Evolutionary conservation across 2,329 filamentous ascomycete species (phyloP), one percentile per base, ranked within the genome.

Genomic region (Xylariomycetidae sp.): DNA sequence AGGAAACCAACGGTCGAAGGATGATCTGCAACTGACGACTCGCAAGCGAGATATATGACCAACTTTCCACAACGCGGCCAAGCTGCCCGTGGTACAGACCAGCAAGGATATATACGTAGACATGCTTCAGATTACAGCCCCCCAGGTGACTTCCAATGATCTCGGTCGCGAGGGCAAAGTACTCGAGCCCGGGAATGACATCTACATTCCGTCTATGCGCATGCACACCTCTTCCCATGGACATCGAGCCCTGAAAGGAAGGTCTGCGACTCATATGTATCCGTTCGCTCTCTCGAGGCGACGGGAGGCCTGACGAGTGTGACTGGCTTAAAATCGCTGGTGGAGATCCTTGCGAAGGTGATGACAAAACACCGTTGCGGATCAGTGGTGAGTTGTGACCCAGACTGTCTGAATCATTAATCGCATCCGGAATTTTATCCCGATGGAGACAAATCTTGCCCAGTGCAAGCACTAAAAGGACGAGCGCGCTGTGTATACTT

Each of bases 1-100:
- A n/a, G n/a, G n/a, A n/a, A n/a, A n/a, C 76, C 66, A 66, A 84
- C 70, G 82, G 78, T 62, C 88, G 77, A 43, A 95, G 75, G 18
- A 95, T 78, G 12, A 88, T 78, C 48, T 87, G 78, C 31, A 82
- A 52, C 33, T 70, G 70, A 33, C 70, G 68, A 37, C 74, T 71
- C 3, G 77, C 78, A 34, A 69, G 62, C 33, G 70, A 64, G 20
- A 82, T 77, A 41, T 73, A 77, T 3, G 72, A 67, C 54, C 77
- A 89, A 52, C 90, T 97, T 54, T 95, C 87, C 47, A 96, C 69
- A 0, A 94, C 85, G 30, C 90, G 77, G 1, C 82, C 89, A 16
- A 96, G 66, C 56, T 97, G 92, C 3, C 88, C 88, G 42, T 89
- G 82, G 55, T 95, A 98, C 5, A 98, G 64, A 3, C 87, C 88